These are phyloP conservation scores for Nitzschia palea DNA, from an alignment of 108 stramenopile genomes.

Conservation along the genomic window DNA sequence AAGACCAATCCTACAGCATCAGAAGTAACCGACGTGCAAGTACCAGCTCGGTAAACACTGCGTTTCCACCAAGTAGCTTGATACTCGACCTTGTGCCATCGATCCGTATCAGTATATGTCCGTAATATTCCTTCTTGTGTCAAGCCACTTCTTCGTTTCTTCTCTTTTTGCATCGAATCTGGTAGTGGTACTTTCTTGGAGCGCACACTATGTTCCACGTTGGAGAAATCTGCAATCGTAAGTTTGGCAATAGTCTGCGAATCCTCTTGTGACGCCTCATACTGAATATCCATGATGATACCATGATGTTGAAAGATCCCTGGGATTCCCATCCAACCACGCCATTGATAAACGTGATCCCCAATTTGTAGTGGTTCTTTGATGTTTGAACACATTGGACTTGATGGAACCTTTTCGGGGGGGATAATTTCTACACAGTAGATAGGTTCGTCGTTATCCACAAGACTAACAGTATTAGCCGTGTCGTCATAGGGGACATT, in stretches of 20 bases:
- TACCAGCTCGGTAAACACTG: constrained; percentile 26
- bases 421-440: not conserved
- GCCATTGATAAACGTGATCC: constrained; percentile 54
- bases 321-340: constrained; percentile 36
- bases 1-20: constrained; percentile 40
- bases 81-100: constrained; percentile 49
- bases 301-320: constrained; percentile 53
- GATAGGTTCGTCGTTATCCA: not conserved
- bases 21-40: constrained; percentile 17
- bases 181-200: not conserved
- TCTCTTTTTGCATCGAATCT: not conserved
- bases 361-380: constrained; percentile 29
- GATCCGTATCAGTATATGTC: constrained; percentile 29
- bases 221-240: constrained; percentile 46
- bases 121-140: constrained; percentile 36
- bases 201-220: constrained; percentile 14
- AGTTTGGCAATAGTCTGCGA: constrained; percentile 1
- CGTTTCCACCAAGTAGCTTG: constrained; percentile 39
- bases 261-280: not conserved
- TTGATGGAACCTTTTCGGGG: not conserved
- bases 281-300: constrained; percentile 40
- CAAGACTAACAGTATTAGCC: no score
- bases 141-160: not conserved
- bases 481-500: no score
- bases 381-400: not conserved